phyloP scores from a whole-genome alignment of 306 rosid species.

The Erythrophleum fordii region DNA sequence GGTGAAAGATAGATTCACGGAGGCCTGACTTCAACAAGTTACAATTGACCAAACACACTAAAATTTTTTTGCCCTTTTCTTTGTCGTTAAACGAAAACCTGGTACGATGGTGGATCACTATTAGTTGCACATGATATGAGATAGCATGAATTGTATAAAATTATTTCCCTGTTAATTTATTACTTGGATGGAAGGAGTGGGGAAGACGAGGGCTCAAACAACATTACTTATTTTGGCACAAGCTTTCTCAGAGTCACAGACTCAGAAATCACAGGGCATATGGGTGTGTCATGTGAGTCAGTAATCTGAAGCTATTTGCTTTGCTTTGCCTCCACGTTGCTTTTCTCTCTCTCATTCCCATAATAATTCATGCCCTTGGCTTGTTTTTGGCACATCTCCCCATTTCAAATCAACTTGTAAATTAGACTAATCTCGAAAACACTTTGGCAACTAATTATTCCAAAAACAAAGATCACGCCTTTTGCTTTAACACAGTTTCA shows the following conservation, averaged over 20 bases:
- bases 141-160: not conserved
- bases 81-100: not conserved
- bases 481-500: not conserved
- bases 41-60: not conserved
- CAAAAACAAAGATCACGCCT: not conserved
- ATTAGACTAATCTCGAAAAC: conserved; percentile 1
- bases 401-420: conserved; percentile 14
- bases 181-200: not conserved
- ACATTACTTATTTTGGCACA: not conserved
- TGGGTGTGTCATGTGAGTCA: conserved; percentile 26
- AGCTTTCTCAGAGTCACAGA: not conserved
- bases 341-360: not conserved
- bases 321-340: conserved; percentile 39
- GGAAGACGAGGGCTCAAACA: not conserved
- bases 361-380: conserved; percentile 10
- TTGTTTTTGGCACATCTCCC: conserved; percentile 42
- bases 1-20: conserved; percentile 11
- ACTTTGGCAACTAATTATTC: conserved; percentile 16
- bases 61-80: not conserved
- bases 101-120: not conserved
- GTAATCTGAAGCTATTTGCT: not conserved
- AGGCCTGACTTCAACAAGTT: not conserved
- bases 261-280: conserved; percentile 16
- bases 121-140: not conserved
- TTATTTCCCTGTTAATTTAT: not conserved